Evolutionary conservation across 2,329 filamentous ascomycete genomes (phyloP).

Genomic region (Cytospora paraplurivora): DNA sequence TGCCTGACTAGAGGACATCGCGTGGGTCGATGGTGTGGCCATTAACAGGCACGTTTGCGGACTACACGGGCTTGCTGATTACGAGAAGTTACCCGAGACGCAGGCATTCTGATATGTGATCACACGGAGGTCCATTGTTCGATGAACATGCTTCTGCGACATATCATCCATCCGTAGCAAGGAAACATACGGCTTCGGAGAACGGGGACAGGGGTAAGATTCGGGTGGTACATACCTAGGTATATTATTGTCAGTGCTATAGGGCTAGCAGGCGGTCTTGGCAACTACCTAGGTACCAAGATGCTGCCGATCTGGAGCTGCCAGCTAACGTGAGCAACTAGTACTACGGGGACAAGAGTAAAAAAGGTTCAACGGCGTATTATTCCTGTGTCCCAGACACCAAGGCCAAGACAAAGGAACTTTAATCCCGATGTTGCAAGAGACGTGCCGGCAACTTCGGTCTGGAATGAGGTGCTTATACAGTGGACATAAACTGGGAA

Average conservation of each 20-base stretch:
- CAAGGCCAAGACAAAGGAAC: neutral
- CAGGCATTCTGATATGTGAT: constrained; percentile 15
- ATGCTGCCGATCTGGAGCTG: neutral
- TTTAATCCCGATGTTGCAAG: neutral
- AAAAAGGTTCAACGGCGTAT: neutral
- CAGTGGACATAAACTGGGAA: neutral
- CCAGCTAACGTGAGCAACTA: neutral
- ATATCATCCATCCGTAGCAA: neutral
- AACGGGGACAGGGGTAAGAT: neutral
- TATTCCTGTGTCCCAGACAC: neutral
- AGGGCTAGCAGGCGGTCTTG: constrained; percentile 3
- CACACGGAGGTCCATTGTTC: constrained; percentile 7
- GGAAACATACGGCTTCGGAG: neutral
- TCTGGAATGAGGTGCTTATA: neutral
- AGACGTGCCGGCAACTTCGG: neutral
- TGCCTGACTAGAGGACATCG: constrained; percentile 1
- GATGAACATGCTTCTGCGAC: constrained; percentile 20
- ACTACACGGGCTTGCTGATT: neutral
- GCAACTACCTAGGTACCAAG: neutral
- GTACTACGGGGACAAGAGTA: neutral
- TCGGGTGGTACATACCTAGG: neutral
- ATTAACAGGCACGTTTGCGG: constrained; percentile 17
- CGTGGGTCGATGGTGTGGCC: constrained; percentile 15
- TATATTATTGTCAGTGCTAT: constrained; percentile 11
- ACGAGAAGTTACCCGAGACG: constrained; percentile 14